Conservation (phyloP, 345 rosid species). For the Eucalyptus pauciflora region DNA sequence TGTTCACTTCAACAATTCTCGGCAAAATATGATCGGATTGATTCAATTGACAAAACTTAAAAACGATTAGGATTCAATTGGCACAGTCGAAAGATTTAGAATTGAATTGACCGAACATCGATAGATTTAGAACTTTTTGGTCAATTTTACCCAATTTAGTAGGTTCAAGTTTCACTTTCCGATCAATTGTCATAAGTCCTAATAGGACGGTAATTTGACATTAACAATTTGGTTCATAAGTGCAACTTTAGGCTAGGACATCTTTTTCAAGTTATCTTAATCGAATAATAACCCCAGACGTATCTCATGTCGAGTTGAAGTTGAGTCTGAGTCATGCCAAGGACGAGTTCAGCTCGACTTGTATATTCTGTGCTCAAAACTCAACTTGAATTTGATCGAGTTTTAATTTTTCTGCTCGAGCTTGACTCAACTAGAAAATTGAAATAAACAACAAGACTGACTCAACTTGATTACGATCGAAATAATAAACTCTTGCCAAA, state of each 20-base stretch:
- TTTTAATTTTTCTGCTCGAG: not conserved
- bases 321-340: not conserved
- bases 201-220: not conserved
- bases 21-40: too few species aligned
- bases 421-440: not conserved
- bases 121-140: too few species aligned
- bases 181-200: not conserved
- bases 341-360: not conserved
- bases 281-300: not conserved
- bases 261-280: not conserved
- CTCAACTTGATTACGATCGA: not conserved
- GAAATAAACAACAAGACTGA: fast-evolving
- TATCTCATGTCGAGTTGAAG: not conserved
- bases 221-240: not conserved
- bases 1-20: fast-evolving
- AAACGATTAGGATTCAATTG: too few species aligned
- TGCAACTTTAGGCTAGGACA: not conserved
- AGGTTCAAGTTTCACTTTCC: not conserved
- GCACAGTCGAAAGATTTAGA: too few species aligned
- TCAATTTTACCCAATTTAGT: not conserved
- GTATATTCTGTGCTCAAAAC: not conserved
- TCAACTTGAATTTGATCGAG: not conserved
- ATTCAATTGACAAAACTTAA: too few species aligned
- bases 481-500: not conserved
- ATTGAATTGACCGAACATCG: too few species aligned